A percentile compares a stretch with the other conserved stretches of the same genome.
Evolutionary conservation across 371 early-diverging fungal species (phyloP).

Genomic region (Neoconidiobolus thromboides): DNA sequence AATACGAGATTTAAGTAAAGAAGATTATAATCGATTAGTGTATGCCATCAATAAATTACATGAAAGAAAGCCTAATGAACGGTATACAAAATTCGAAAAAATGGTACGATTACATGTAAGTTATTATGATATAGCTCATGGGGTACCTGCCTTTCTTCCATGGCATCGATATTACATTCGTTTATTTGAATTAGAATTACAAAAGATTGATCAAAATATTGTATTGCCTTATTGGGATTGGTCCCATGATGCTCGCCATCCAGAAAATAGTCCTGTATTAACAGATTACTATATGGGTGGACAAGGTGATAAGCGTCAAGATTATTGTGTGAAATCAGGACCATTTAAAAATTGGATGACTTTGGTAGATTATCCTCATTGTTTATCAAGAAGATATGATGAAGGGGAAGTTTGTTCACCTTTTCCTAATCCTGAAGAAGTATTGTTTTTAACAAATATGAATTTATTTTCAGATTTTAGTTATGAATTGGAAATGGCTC

Average conservation of each 20-base stretch:
- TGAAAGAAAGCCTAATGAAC: neutral
- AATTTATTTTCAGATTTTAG: neutral
- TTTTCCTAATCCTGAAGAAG: neutral
- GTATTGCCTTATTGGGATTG: constrained; percentile 5
- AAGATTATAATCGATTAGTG: neutral
- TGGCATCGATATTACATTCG: neutral
- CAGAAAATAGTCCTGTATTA: neutral
- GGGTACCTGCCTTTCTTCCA: neutral
- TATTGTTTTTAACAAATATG: neutral
- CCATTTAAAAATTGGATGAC: neutral
- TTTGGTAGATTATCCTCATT: constrained; percentile 6
- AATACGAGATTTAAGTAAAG: neutral
- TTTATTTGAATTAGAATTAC: neutral
- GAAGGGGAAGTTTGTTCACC: neutral
- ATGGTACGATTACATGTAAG: neutral
- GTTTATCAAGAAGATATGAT: neutral
- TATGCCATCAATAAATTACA: neutral
- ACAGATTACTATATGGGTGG: neutral
- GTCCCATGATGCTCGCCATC: neutral
- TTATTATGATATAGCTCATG: neutral
- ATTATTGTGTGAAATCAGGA: neutral
- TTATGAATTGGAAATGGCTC: neutral
- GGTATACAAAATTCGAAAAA: neutral
- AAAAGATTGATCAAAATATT: neutral
- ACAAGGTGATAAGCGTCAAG: neutral